Conservation (phyloP, 176 grass and related monocot species). For the Avena insularis region DNA sequence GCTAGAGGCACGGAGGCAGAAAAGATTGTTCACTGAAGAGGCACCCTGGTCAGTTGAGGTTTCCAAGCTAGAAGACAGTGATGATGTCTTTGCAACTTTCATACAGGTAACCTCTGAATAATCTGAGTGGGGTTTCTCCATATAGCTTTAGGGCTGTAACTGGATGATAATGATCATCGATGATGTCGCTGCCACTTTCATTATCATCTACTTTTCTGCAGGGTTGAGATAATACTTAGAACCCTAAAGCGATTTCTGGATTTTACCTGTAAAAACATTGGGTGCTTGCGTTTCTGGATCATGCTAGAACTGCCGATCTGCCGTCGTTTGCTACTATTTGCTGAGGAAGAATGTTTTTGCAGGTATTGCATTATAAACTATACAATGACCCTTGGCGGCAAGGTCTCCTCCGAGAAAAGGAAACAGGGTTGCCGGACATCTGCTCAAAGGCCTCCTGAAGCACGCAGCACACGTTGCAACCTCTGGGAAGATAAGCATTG, state of each 20-base stretch:
- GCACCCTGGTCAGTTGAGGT: constrained; percentile 82
- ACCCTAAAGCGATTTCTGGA: background rate
- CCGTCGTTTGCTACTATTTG: background rate
- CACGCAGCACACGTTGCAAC: background rate
- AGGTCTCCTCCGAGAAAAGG: constrained; percentile 47
- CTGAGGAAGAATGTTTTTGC: constrained; percentile 41
- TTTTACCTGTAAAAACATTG: background rate
- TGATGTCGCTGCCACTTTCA: too few species aligned
- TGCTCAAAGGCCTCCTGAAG: constrained; percentile 59
- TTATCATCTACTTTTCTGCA: background rate
- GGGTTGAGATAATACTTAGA: background rate
- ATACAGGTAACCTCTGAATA: constrained; percentile 69
- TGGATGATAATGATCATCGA: background rate
- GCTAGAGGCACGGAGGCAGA: constrained; percentile 85
- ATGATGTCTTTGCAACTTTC: constrained; percentile 92
- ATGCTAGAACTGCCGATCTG: background rate
- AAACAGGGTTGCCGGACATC: constrained; percentile 63
- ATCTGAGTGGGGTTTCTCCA: background rate
- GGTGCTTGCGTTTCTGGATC: background rate
- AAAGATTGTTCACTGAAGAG: constrained; percentile 64
- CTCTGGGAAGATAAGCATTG: constrained; percentile 17
- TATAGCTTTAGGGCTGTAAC: background rate
- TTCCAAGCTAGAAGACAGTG: constrained; percentile 72
- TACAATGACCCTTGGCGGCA: constrained; percentile 95
- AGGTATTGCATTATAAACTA: constrained; percentile 93